Base-by-base conservation (phyloP, 108 stramenopile genomes). In the Pseudonitzschia delicatissima region DNA sequence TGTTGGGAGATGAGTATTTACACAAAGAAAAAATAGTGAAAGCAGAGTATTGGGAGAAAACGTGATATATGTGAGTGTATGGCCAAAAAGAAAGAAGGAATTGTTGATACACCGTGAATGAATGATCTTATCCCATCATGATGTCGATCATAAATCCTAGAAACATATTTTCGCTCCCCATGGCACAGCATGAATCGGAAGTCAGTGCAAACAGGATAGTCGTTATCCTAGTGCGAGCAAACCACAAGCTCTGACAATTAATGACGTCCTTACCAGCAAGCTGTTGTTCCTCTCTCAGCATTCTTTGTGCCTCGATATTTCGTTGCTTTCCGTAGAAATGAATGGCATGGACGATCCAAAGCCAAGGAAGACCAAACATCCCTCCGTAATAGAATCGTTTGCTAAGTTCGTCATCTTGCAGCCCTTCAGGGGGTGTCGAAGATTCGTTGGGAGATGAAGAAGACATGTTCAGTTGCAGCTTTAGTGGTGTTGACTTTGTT, bases 361-460 rank as follows among this genome's bases (percentile, higher is more conserved):
- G 77, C 91, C 91, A 92, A 44, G 91, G 91, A n/a, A 92, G 74
- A 34, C 87, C 87, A 53, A 87, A 63, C 53, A 78, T 74, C n/a
- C 91, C 91, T 21, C 68, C 86, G 59, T 71, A 72, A 77, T 89
- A 92, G 61, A 86, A 78, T 50, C 83, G 78, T 51, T 78, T 69
- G 42, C 87, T 73, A 45, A 88, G 74, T 32, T 76, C 45, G 39
- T 77, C 76, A 29, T 69, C 68, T 37, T 66, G 52, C 36, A 61
- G 36, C 27, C 32, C 39, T 5, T 61, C 39, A 5, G 33, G 33
- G 17, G 37, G 17, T 7, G 53, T 9, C 13, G 53, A 33, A 3
- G 53, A 12, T 33, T 55, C 53, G 6, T 55, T 29, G 53, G 53
- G 3, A 55, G 53, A 17, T 15, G 53, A 13, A 55, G 53, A 55